These are phyloP conservation scores for Trichoderma atrobrunneum DNA, from an alignment of 2,329 filamentous ascomycete species.

Conservation along the genomic window DNA sequence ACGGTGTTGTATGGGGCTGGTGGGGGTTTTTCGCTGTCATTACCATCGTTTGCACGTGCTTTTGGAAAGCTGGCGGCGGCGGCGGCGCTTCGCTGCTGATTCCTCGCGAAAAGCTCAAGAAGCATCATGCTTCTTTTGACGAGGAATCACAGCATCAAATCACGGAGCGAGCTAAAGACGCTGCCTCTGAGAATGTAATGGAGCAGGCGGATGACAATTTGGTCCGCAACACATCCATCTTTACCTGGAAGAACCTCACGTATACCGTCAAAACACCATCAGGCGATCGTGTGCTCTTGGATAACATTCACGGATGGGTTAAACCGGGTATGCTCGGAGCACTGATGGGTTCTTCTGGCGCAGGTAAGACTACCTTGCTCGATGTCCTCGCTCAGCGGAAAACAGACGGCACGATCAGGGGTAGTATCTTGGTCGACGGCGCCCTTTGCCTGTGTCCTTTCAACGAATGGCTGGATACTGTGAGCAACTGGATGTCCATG, in stretches of 20 bases:
- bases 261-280: slow-evolving; percentile 64
- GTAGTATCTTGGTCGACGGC: slow-evolving; percentile 75
- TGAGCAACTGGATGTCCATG: slow-evolving; percentile 77
- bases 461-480: slow-evolving; percentile 78
- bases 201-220: not conserved
- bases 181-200: not conserved
- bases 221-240: slow-evolving; percentile 31
- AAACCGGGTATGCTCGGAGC: slow-evolving; percentile 76
- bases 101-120: not conserved
- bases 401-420: slow-evolving; percentile 73
- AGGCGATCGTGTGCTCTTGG: slow-evolving; percentile 66
- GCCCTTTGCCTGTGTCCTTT: slow-evolving; percentile 67
- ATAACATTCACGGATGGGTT: slow-evolving; percentile 80
- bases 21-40: not conserved
- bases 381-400: slow-evolving; percentile 79
- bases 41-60: not conserved
- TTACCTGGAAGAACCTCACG: slow-evolving; percentile 71
- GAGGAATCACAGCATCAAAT: not conserved
- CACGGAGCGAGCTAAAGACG: not conserved
- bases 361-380: slow-evolving; percentile 83
- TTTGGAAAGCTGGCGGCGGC: not conserved
- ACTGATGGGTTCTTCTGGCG: slow-evolving; percentile 76
- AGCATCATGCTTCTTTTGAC: not conserved
- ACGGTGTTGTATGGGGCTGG: not conserved
- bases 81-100: not conserved